Percentiles rank a stretch among this genome's conserved stretches.
These are phyloP conservation scores for Pseudogymnoascus verrucosus DNA, from an alignment of 2,329 filamentous ascomycete genomes.

Conservation along the genomic window DNA sequence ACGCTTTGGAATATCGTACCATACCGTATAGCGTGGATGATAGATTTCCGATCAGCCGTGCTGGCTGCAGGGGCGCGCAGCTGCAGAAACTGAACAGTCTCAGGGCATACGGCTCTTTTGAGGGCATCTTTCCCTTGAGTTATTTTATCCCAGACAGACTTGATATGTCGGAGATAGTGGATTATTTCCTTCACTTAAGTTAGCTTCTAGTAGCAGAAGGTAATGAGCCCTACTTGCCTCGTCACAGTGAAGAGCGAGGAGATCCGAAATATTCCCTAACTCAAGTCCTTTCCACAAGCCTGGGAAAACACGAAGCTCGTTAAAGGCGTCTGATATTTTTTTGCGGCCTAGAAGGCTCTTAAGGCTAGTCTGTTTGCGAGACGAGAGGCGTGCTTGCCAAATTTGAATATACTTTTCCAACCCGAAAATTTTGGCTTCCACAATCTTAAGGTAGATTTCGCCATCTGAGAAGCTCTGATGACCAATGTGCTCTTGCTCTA, in stretches of 20 bases:
- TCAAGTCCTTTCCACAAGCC: conserved; percentile 8
- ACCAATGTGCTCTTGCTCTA: not conserved
- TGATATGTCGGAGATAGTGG: not conserved
- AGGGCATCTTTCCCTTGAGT: not conserved
- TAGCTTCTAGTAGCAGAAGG: not conserved
- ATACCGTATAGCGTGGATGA: conserved; percentile 2
- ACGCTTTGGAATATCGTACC: not conserved
- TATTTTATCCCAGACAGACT: not conserved
- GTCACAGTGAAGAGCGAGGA: conserved; percentile 10
- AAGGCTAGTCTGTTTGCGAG: not conserved
- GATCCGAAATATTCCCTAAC: conserved; percentile 6
- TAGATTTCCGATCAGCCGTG: conserved; percentile 1
- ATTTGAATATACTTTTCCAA: not conserved
- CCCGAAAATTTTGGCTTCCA: not conserved
- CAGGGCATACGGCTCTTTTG: conserved; percentile 2
- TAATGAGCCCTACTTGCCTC: conserved; percentile 6
- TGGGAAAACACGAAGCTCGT: not conserved
- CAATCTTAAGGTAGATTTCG: not conserved
- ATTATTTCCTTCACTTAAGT: not conserved
- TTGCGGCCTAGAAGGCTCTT: not conserved
- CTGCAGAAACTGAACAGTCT: conserved; percentile 10
- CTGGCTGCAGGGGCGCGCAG: not conserved
- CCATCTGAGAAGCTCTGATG: not conserved
- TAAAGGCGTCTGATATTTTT: not conserved
- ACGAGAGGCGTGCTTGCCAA: not conserved